Percentiles rank a stretch among this genome's conserved stretches.
These are phyloP conservation scores for Aurifilum marmelostoma DNA, from an alignment of 2,329 filamentous ascomycete genomes.

Conservation along the genomic window DNA sequence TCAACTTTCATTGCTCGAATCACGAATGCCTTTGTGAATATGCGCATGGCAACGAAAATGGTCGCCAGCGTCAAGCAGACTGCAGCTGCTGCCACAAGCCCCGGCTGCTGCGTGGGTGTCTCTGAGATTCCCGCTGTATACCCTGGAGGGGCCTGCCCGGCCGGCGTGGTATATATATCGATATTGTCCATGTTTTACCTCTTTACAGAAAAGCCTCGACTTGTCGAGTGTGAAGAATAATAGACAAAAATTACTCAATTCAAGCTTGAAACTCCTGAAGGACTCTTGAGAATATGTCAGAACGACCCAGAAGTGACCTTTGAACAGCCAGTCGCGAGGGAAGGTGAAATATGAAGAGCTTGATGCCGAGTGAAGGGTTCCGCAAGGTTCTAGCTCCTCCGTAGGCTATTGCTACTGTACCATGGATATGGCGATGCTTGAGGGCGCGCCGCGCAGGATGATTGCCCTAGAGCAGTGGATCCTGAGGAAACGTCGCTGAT, in stretches of 20 bases:
- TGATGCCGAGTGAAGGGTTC: too few relatives aligned
- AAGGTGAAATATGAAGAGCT: too few relatives aligned
- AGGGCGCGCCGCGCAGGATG: too few relatives aligned
- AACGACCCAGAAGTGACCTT: too few relatives aligned
- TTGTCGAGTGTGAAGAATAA: background rate
- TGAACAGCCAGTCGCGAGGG: too few relatives aligned
- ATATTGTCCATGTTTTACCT: background rate
- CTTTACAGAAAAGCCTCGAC: background rate
- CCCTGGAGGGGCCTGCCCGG: background rate
- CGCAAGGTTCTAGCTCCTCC: too few relatives aligned
- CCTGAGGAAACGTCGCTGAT: too few relatives aligned
- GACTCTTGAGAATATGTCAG: too few relatives aligned
- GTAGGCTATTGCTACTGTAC: too few relatives aligned
- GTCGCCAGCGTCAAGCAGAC: background rate
- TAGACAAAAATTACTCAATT: background rate
- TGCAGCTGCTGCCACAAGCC: slow-evolving; percentile 5
- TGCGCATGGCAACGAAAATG: background rate
- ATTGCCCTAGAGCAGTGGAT: too few relatives aligned
- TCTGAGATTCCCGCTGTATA: background rate
- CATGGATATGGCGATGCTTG: too few relatives aligned
- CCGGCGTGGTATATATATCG: background rate
- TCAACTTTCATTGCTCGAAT: background rate
- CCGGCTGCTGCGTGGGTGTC: background rate
- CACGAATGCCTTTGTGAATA: background rate
- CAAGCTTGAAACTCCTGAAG: too few relatives aligned